These are phyloP conservation scores for Primulina huaijiensis DNA, from an alignment of 257 asterid genomes.

Conservation along the genomic window DNA sequence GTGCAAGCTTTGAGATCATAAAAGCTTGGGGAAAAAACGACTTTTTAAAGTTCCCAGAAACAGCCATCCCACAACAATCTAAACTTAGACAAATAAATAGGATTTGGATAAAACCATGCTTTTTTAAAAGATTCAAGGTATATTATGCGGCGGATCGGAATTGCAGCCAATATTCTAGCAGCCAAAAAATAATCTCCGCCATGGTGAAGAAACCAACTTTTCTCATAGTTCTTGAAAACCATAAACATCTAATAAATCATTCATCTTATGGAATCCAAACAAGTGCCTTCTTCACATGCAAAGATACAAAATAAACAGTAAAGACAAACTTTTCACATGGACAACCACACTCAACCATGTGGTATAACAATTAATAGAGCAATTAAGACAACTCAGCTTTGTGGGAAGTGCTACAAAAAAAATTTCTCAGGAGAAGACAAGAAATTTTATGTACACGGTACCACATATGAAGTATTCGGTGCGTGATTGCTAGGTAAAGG, in stretches of 20 bases:
- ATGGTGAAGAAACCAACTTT: background rate
- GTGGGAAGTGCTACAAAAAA: slow-evolving; percentile 15
- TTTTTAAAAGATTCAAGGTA: background rate
- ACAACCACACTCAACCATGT: background rate
- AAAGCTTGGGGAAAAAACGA: background rate
- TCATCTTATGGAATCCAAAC: background rate
- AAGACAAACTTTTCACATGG: background rate
- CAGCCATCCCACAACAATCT: slow-evolving; percentile 13
- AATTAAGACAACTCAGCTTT: background rate
- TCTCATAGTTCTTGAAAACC: background rate
- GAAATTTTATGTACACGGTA: slow-evolving; percentile 31
- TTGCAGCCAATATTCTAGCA: background rate
- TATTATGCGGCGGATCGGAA: background rate
- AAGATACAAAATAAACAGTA: background rate
- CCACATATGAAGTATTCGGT: slow-evolving; percentile 60
- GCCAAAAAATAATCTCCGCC: background rate
- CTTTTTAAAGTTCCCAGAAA: slow-evolving; percentile 14
- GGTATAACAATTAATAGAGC: background rate
- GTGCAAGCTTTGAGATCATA: slow-evolving; percentile 1
- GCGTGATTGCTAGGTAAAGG: slow-evolving; percentile 43
- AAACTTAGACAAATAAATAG: slow-evolving; percentile 1
- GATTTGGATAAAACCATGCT: slow-evolving; percentile 3
- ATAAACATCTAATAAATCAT: too few relatives aligned
- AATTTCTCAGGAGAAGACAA: slow-evolving; percentile 19
- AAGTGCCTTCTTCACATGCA: background rate